Conservation (phyloP, 2,329 filamentous ascomycete species). For the Hymenoscyphus occultus region DNA sequence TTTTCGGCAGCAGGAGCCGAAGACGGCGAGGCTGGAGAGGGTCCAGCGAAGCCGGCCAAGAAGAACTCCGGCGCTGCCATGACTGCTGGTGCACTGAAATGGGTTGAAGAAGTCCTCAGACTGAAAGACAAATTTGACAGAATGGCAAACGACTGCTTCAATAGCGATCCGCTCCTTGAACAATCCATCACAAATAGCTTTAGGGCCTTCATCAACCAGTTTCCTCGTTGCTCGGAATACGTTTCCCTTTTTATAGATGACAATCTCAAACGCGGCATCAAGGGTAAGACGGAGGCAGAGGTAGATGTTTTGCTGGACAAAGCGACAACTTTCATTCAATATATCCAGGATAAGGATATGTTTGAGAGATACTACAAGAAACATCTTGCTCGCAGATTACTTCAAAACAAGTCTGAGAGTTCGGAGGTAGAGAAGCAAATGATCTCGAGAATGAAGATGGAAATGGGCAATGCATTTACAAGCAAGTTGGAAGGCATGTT, state of each 20-base stretch:
- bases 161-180: slow-evolving; percentile 72
- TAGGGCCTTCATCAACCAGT: slow-evolving; percentile 90
- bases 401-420: slow-evolving; percentile 87
- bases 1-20: slow-evolving; percentile 44
- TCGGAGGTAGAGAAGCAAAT: slow-evolving; percentile 93
- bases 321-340: slow-evolving; percentile 82
- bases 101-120: slow-evolving; percentile 86
- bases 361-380: slow-evolving; percentile 99
- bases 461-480: slow-evolving; percentile 92
- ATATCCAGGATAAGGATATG: slow-evolving; percentile 86
- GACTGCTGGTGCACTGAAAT: slow-evolving; percentile 84
- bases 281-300: slow-evolving; percentile 86
- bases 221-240: slow-evolving; percentile 80
- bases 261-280: slow-evolving; percentile 89
- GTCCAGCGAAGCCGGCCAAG: slow-evolving; percentile 45
- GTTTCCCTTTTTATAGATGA: slow-evolving; percentile 97
- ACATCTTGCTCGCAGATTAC: slow-evolving; percentile 80
- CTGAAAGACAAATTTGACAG: slow-evolving; percentile 88
- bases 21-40: slow-evolving; percentile 50
- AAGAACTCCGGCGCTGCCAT: slow-evolving; percentile 67
- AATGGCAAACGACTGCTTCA: slow-evolving; percentile 72
- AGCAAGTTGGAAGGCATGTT: slow-evolving; percentile 96
- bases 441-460: slow-evolving; percentile 95
- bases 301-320: slow-evolving; percentile 83
- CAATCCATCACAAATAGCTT: slow-evolving; percentile 84